Evolutionary conservation across 176 grass and related monocot genomes (phyloP).

Genomic region (Ampelocalamus luodianensis): DNA sequence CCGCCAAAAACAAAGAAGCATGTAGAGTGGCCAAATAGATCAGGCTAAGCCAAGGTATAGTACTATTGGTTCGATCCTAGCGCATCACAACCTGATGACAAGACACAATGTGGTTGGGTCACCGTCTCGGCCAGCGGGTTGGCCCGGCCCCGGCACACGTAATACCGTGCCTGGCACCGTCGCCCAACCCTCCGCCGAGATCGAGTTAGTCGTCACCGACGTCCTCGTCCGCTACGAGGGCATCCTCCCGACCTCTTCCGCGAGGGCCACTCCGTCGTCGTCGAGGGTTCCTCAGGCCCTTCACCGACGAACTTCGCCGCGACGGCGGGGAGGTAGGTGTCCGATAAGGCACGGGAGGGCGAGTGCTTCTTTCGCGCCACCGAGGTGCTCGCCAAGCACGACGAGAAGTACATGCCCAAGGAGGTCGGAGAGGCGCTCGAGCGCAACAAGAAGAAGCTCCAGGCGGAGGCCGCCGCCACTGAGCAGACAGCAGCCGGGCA

Average conservation of each 20-base stretch:
- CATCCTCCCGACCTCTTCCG: constrained; percentile 86
- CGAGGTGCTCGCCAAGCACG: constrained; percentile 98
- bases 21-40: too few species aligned
- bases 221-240: constrained; percentile 91
- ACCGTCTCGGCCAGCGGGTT: too few species aligned
- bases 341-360: constrained; percentile 70
- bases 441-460: constrained; percentile 89
- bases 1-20: too few species aligned
- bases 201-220: constrained; percentile 99
- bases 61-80: too few species aligned
- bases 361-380: constrained; percentile 72
- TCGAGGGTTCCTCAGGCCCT: constrained; percentile 79
- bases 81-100: too few species aligned
- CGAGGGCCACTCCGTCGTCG: constrained; percentile 95
- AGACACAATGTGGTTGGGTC: too few species aligned
- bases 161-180: constrained; percentile 3
- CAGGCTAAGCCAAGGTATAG: too few species aligned
- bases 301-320: constrained; percentile 51
- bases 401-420: constrained; percentile 99
- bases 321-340: constrained; percentile 41
- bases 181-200: constrained; percentile 67
- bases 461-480: constrained; percentile 32
- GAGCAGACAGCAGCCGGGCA: not conserved
- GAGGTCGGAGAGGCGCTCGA: constrained; percentile 94
- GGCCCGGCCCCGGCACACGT: too few species aligned